Evolutionary conservation across 139 green algal species (phyloP).

Genomic region (Coelastrella sp.): DNA sequence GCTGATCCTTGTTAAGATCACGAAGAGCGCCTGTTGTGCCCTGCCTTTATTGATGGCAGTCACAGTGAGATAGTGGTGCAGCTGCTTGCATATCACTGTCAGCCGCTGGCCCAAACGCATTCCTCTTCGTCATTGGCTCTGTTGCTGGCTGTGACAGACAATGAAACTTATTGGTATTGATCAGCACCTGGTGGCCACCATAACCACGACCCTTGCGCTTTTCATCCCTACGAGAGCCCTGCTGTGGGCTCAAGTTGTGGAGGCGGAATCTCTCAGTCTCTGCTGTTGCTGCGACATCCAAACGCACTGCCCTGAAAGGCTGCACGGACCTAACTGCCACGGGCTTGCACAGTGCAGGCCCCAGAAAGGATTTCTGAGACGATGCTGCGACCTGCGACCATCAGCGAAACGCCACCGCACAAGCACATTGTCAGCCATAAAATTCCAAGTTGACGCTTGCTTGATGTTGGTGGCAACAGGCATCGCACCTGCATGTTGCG

Average conservation of each 20-base stretch:
- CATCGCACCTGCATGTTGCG: neutral
- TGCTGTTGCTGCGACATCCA: conserved; percentile 44
- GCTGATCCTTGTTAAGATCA: neutral
- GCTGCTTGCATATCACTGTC: neutral
- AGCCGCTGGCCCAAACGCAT: too few relatives aligned
- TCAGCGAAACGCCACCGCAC: neutral
- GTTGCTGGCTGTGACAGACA: neutral
- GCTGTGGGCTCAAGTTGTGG: conserved; percentile 91
- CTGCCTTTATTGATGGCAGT: too few relatives aligned
- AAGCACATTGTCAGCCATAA: neutral
- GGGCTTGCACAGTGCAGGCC: conserved; percentile 11
- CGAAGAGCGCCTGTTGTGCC: too few relatives aligned
- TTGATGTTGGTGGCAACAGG: neutral
- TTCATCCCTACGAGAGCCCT: conserved; percentile 78
- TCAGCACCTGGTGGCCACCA: conserved; percentile 87
- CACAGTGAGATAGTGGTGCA: too few relatives aligned
- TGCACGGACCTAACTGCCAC: conserved; percentile 27
- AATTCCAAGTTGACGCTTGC: neutral
- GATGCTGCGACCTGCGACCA: neutral
- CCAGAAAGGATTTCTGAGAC: conserved; percentile 18
- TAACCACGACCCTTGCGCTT: conserved; percentile 96
- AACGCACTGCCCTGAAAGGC: conserved; percentile 23
- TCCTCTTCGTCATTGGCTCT: neutral
- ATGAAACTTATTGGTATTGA: neutral
- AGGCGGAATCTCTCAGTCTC: conserved; percentile 80